Percentiles rank a stretch among this genome's conserved stretches.
Conservation (phyloP, 2,329 filamentous ascomycete genomes). For the Cryoendolithus antarcticus region DNA sequence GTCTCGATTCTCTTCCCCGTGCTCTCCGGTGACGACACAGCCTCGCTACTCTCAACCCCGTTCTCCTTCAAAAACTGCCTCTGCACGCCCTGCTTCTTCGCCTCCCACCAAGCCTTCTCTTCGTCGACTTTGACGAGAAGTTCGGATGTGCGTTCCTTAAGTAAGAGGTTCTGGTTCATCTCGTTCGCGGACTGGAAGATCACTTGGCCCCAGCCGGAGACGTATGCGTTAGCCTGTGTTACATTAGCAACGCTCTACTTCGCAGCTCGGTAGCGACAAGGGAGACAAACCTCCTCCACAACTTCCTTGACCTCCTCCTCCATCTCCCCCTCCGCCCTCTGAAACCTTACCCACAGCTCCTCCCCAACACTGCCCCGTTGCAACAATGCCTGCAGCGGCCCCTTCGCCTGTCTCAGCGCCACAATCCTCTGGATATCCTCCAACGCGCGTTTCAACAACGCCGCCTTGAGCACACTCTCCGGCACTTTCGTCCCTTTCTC, state of each 20-base stretch:
- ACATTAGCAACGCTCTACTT: not conserved
- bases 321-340: constrained; percentile 91
- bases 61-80: constrained; percentile 76
- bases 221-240: constrained; percentile 73
- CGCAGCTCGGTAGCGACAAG: too few species aligned
- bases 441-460: constrained; percentile 74
- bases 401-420: constrained; percentile 77
- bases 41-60: constrained; percentile 37
- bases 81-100: constrained; percentile 61
- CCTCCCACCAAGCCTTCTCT: constrained; percentile 90
- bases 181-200: constrained; percentile 98
- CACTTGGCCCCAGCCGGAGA: constrained; percentile 76
- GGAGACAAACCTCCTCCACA: constrained; percentile 61
- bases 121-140: constrained; percentile 57
- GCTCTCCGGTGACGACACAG: constrained; percentile 10
- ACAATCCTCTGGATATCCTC: constrained; percentile 91
- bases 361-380: constrained; percentile 90
- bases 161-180: constrained; percentile 70
- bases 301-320: constrained; percentile 92
- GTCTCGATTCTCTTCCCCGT: constrained; percentile 11
- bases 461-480: constrained; percentile 75
- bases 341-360: constrained; percentile 86
- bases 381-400: constrained; percentile 68
- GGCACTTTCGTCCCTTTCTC: constrained; percentile 49
- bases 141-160: constrained; percentile 63